phyloP scores from a whole-genome alignment of 225 moss, liverwort and hornwort genomes.

The Straminergon stramineum region DNA sequence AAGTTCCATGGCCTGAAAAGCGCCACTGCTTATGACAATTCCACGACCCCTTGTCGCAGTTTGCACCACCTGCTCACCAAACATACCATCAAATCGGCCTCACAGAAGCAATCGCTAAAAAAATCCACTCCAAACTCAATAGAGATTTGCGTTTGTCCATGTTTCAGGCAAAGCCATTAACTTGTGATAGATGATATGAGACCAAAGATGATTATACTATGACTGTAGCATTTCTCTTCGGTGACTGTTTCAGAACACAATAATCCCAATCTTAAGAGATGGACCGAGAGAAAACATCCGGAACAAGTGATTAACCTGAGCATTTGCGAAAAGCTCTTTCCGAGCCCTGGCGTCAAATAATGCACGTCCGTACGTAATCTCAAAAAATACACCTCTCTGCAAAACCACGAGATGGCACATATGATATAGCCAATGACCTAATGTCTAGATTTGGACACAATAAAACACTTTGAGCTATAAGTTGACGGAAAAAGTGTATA shows the following conservation, averaged over 20 bases:
- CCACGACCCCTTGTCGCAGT: slow-evolving; percentile 52
- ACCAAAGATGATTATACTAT: not conserved
- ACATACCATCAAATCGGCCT: slow-evolving; percentile 4
- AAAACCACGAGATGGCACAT: not conserved
- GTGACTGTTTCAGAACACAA: not conserved
- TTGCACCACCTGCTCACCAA: slow-evolving; percentile 65
- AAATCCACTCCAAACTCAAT: not conserved
- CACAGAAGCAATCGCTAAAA: not conserved
- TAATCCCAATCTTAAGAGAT: not conserved
- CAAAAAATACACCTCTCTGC: slow-evolving; percentile 87
- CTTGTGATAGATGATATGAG: not conserved
- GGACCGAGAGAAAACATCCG: not conserved
- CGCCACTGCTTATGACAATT: slow-evolving; percentile 85
- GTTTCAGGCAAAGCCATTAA: not conserved
- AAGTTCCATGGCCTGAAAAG: slow-evolving; percentile 56
- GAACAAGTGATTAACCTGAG: slow-evolving; percentile 41
- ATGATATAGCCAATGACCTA: not conserved
- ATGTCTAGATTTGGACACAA: not conserved
- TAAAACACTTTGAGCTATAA: not conserved
- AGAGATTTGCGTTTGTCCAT: not conserved
- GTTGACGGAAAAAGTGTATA: not conserved
- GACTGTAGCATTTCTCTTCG: not conserved
- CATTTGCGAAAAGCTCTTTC: slow-evolving; percentile 72
- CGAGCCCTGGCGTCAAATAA: slow-evolving; percentile 71
- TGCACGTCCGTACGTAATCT: slow-evolving; percentile 72